These are phyloP conservation scores for Dryas alaskensis DNA, from an alignment of 306 rosid species.

Conservation along the genomic window DNA sequence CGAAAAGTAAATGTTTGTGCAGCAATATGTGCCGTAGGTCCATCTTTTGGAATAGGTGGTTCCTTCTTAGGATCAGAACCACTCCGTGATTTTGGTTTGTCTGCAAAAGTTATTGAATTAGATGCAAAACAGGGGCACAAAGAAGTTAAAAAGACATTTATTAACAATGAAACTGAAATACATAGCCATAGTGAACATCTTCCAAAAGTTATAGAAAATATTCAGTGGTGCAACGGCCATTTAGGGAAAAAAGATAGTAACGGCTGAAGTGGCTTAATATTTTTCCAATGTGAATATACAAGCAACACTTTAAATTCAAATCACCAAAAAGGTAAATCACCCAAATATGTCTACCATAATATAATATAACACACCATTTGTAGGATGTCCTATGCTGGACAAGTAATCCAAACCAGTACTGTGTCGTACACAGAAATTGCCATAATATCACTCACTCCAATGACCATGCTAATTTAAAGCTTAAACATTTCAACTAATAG, in stretches of 20 bases:
- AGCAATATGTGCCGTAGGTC: constrained; percentile 82
- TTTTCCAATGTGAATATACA: constrained; percentile 11
- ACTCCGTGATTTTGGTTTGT: constrained; percentile 66
- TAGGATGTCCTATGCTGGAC: constrained; percentile 12
- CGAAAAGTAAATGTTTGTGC: constrained; percentile 97
- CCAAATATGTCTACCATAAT: constrained; percentile 2
- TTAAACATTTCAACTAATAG: constrained; percentile 6
- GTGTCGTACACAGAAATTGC: constrained; percentile 6
- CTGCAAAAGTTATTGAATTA: constrained; percentile 35
- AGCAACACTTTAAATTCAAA: constrained; percentile 19
- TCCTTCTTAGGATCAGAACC: constrained; percentile 81
- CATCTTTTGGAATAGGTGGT: constrained; percentile 67
- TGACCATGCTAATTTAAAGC: constrained; percentile 25
- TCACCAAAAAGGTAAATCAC: constrained; percentile 11
- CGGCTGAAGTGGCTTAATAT: constrained; percentile 4
- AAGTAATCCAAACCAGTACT: constrained; percentile 11
- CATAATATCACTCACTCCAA: constrained; percentile 9
- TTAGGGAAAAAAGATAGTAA: constrained; percentile 13
- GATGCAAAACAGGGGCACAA: constrained; percentile 16
- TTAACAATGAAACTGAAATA: constrained; percentile 10
- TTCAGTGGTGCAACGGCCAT: neutral
- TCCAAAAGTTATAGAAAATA: constrained; percentile 4
- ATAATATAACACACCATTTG: neutral
- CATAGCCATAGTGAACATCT: constrained; percentile 12
- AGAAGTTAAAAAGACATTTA: neutral